A percentile compares a stretch with the other conserved stretches of the same genome.
Conservation (phyloP, 371 early-diverging fungal genomes). For the Mortierella sp. region DNA sequence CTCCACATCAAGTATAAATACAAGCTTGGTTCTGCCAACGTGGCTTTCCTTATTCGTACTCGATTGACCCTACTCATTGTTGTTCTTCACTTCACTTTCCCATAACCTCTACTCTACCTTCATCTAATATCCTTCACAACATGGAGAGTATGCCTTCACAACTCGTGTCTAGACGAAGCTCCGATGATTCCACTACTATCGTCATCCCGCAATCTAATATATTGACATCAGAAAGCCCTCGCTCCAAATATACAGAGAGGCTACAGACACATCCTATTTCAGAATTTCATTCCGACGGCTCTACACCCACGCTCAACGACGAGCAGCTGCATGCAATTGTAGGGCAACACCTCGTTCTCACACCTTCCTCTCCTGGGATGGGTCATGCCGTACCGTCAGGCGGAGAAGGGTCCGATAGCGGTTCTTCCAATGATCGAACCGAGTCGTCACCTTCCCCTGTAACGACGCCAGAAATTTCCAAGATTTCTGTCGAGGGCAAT, state of each 20-base stretch:
- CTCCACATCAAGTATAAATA: neutral
- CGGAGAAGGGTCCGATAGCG: neutral
- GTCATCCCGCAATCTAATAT: neutral
- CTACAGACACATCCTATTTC: slow-evolving; percentile 19
- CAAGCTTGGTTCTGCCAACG: neutral
- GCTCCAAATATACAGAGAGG: slow-evolving; percentile 31
- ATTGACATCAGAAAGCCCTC: slow-evolving; percentile 7
- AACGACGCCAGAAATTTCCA: slow-evolving; percentile 2
- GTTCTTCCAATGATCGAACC: neutral
- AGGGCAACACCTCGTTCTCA: slow-evolving; percentile 33
- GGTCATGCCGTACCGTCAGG: neutral
- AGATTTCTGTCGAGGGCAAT: slow-evolving; percentile 1
- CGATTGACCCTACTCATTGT: neutral
- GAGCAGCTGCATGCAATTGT: slow-evolving; percentile 38
- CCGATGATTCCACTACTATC: neutral
- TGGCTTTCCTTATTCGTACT: neutral
- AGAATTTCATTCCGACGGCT: neutral
- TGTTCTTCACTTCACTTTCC: neutral
- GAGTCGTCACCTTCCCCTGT: neutral
- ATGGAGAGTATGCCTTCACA: neutral
- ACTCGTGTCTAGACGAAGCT: neutral
- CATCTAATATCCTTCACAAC: neutral
- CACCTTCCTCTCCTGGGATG: slow-evolving; percentile 15
- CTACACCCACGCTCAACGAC: slow-evolving; percentile 18
- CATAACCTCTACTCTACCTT: too few species aligned